Conservation (phyloP, 805 yeast genomes). For the Vanderwaltozyma yarrowii region DNA sequence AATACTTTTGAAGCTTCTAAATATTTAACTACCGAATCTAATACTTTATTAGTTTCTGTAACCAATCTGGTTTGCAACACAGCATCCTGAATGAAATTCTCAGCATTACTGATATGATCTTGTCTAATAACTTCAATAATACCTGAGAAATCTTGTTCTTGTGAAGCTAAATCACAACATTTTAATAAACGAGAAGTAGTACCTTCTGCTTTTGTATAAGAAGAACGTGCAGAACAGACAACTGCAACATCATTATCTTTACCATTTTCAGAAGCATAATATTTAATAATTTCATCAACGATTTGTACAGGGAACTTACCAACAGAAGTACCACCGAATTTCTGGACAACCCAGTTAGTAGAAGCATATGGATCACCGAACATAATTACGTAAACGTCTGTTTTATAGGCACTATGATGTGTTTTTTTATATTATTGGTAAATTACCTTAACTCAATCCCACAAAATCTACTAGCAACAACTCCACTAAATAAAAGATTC, state of each 20-base stretch:
- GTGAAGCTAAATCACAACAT: slow-evolving; percentile 72
- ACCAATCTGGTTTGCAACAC: slow-evolving; percentile 45
- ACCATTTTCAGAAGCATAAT: slow-evolving; percentile 27
- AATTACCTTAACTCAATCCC: too few species aligned
- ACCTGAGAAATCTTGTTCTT: slow-evolving; percentile 46
- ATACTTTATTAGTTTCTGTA: slow-evolving; percentile 49
- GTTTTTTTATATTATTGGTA: too few species aligned
- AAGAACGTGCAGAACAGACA: slow-evolving; percentile 92
- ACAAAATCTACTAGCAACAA: too few species aligned
- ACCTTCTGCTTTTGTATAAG: slow-evolving; percentile 86
- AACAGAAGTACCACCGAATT: slow-evolving; percentile 95
- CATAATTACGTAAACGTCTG: too few species aligned
- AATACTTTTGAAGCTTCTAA: slow-evolving; percentile 82
- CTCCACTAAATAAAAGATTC: too few species aligned
- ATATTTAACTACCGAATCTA: slow-evolving; percentile 57
- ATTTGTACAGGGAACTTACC: slow-evolving; percentile 88
- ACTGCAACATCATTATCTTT: slow-evolving; percentile 64
- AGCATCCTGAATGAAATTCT: slow-evolving; percentile 35
- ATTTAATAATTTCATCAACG: slow-evolving; percentile 72
- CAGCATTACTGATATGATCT: slow-evolving; percentile 75
- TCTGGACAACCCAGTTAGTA: slow-evolving; percentile 69
- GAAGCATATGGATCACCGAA: slow-evolving; percentile 1
- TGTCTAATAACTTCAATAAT: slow-evolving; percentile 58
- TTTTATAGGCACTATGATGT: too few species aligned
- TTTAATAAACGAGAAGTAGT: slow-evolving; percentile 78